These are phyloP conservation scores for Globisporangium irregulare DNA, from an alignment of 352 stramenopile genomes.

Conservation along the genomic window DNA sequence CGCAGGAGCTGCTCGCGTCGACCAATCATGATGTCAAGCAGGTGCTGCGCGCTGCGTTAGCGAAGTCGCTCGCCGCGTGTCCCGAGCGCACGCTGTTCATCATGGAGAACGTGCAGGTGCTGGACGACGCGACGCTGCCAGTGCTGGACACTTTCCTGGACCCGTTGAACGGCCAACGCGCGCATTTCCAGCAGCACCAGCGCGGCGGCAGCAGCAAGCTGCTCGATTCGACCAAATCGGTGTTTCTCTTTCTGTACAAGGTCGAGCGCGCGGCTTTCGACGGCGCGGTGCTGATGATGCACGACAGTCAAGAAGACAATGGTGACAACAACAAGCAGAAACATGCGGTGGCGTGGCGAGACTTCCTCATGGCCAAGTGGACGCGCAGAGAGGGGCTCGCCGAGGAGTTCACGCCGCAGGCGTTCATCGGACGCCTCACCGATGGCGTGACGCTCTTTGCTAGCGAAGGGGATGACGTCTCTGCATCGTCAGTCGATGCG, in stretches of 20 bases:
- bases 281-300: slow-evolving; percentile 1
- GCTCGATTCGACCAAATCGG: slow-evolving; percentile 47
- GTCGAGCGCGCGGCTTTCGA: slow-evolving; percentile 13
- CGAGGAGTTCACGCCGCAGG: slow-evolving; percentile 67
- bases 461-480: not conserved
- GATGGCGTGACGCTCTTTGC: slow-evolving; percentile 33
- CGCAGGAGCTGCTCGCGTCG: slow-evolving; percentile 11
- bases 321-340: slow-evolving; percentile 1
- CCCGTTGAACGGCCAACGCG: slow-evolving; percentile 62
- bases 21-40: slow-evolving; percentile 54
- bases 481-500: not conserved
- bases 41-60: slow-evolving; percentile 36
- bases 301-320: not conserved
- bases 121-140: slow-evolving; percentile 44
- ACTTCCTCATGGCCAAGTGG: slow-evolving; percentile 60
- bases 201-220: slow-evolving; percentile 24
- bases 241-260: slow-evolving; percentile 68
- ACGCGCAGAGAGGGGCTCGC: slow-evolving; percentile 22
- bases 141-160: slow-evolving; percentile 70
- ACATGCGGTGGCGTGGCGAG: slow-evolving; percentile 32
- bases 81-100: slow-evolving; percentile 52
- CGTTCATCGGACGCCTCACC: slow-evolving; percentile 56
- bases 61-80: slow-evolving; percentile 32
- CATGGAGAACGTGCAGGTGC: slow-evolving; percentile 42
- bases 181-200: slow-evolving; percentile 47